These are phyloP conservation scores for Russula sp. DNA, from an alignment of 768 basidiomycete genomes.

Conservation along the genomic window DNA sequence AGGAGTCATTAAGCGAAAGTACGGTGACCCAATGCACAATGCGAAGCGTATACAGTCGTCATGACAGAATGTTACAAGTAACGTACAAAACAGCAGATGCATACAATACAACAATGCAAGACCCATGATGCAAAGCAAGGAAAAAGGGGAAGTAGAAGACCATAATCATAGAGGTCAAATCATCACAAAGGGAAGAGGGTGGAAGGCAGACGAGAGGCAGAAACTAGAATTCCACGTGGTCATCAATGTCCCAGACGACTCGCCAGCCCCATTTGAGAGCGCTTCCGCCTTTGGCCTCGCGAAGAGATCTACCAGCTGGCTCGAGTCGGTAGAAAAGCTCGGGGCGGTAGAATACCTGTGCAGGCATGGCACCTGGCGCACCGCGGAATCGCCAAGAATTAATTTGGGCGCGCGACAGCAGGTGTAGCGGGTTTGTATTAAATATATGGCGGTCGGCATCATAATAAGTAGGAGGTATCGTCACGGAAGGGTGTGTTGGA, in stretches of 20 bases:
- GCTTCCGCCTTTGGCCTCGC: slow-evolving; percentile 8
- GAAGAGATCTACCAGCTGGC: not conserved
- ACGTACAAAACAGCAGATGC: slow-evolving; percentile 1
- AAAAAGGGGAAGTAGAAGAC: not conserved
- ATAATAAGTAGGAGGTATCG: slow-evolving; percentile 3
- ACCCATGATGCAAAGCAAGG: not conserved
- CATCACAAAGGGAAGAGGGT: not conserved
- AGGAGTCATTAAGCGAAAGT: slow-evolving; percentile 3
- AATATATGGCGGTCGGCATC: slow-evolving; percentile 45
- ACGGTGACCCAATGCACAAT: not conserved
- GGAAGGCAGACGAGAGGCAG: not conserved
- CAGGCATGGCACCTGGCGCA: slow-evolving; percentile 38
- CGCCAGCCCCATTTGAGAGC: slow-evolving; percentile 21
- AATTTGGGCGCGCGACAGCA: slow-evolving; percentile 54
- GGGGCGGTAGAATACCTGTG: slow-evolving; percentile 7
- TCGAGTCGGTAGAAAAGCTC: slow-evolving; percentile 17
- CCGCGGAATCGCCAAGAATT: slow-evolving; percentile 35
- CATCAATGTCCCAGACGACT: slow-evolving; percentile 18
- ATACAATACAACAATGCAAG: slow-evolving; percentile 3
- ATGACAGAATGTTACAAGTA: slow-evolving; percentile 5
- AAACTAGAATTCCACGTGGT: not conserved
- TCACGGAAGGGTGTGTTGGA: slow-evolving; percentile 20
- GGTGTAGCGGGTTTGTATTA: slow-evolving; percentile 51
- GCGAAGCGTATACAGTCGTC: not conserved
- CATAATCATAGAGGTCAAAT: not conserved